phyloP scores from a whole-genome alignment of 306 rosid species.

The Vigna radiata region DNA sequence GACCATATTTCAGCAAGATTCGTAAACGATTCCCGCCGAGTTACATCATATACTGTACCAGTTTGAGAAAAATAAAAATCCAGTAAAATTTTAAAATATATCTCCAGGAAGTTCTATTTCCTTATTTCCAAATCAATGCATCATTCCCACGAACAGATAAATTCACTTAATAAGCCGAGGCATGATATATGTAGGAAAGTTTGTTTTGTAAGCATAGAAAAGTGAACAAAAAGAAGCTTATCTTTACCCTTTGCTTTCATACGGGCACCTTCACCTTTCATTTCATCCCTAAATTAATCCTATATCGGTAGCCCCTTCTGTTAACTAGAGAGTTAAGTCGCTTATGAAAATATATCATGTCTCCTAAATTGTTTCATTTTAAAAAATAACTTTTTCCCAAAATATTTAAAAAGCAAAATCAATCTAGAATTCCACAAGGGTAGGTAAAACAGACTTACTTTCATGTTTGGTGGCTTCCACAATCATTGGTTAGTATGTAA shows the following conservation, averaged over 20 bases:
- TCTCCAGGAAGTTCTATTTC: not conserved
- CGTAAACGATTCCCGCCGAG: conserved; percentile 87
- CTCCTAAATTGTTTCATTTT: not conserved
- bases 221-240: too few relatives aligned
- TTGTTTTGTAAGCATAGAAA: too few relatives aligned
- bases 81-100: conserved; percentile 14
- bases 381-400: not conserved
- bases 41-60: conserved; percentile 83
- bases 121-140: conserved; percentile 8
- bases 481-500: not conserved
- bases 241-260: too few relatives aligned
- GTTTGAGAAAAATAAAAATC: conserved; percentile 29
- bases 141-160: too few relatives aligned
- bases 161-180: too few relatives aligned
- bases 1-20: conserved; percentile 94
- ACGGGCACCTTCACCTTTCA: not conserved
- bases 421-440: not conserved
- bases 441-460: not conserved
- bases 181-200: too few relatives aligned
- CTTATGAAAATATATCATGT: not conserved
- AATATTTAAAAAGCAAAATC: not conserved
- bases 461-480: not conserved
- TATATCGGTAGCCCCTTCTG: not conserved
- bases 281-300: not conserved
- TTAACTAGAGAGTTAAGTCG: not conserved